These are phyloP conservation scores for Pseudogymnoascus sp. DNA, from an alignment of 2,329 filamentous ascomycete genomes.

Conservation along the genomic window DNA sequence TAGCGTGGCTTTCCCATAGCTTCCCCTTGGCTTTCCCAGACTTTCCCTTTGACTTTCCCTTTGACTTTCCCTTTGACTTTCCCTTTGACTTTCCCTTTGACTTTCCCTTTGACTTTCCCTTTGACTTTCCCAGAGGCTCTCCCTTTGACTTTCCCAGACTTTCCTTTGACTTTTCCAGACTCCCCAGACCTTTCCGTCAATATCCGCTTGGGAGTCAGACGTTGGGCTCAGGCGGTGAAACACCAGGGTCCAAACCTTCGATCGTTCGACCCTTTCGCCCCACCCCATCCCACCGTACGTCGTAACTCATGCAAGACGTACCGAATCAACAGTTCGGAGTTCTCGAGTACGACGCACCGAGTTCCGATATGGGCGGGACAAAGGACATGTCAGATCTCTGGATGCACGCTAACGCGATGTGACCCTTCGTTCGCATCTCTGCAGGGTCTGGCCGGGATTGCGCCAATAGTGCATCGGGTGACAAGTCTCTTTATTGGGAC, in stretches of 20 bases:
- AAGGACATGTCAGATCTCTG: background rate
- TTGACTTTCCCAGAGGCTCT: background rate
- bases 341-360: background rate
- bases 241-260: background rate
- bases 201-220: background rate
- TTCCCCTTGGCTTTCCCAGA: background rate
- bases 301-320: background rate
- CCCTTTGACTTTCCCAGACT: background rate
- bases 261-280: background rate
- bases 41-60: background rate
- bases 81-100: too few relatives aligned
- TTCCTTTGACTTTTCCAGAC: background rate
- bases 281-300: background rate
- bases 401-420: background rate
- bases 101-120: background rate
- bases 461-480: background rate
- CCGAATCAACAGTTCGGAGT: background rate
- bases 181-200: background rate
- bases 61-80: background rate
- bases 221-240: background rate
- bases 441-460: background rate
- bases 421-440: background rate
- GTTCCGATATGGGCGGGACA: background rate
- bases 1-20: background rate
- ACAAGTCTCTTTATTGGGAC: slow-evolving; percentile 5